phyloP scores from a whole-genome alignment of 352 stramenopile species.

The Phytophthora uliginosa region DNA sequence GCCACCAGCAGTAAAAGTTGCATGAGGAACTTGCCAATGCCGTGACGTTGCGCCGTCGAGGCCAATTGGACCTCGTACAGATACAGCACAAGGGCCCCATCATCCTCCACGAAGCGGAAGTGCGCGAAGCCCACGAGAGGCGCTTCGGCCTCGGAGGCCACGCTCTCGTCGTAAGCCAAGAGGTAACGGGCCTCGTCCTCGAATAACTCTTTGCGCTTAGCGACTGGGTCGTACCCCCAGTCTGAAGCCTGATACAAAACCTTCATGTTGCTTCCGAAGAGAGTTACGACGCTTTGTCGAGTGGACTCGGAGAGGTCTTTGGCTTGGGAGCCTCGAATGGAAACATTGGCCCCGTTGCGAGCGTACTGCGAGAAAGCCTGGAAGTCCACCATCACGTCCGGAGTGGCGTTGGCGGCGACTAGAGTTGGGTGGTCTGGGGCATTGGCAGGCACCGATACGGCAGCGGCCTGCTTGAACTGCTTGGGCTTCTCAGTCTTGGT shows the following conservation, averaged over 20 bases:
- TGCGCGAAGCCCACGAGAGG: constrained; percentile 82
- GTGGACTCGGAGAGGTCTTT: constrained; percentile 42
- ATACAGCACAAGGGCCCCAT: constrained; percentile 92
- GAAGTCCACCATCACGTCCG: constrained; percentile 74
- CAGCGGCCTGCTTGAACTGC: constrained; percentile 38
- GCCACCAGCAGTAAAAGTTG: constrained; percentile 88
- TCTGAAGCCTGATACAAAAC: constrained; percentile 87
- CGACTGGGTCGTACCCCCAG: constrained; percentile 91
- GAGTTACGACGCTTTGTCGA: constrained; percentile 49
- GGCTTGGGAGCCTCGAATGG: constrained; percentile 56
- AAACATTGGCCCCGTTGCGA: constrained; percentile 57
- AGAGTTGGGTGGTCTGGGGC: constrained; percentile 34
- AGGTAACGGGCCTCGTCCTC: constrained; percentile 92
- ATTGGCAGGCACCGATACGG: constrained; percentile 17
- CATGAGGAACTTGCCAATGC: constrained; percentile 95
- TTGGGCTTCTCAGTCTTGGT: constrained; percentile 14
- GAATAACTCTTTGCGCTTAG: constrained; percentile 89
- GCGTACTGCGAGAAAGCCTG: constrained; percentile 62
- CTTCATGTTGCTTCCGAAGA: constrained; percentile 96
- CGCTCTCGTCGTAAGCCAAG: constrained; percentile 50
- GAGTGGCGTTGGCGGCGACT: constrained; percentile 57
- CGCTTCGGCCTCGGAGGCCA: constrained; percentile 9
- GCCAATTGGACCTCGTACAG: constrained; percentile 96
- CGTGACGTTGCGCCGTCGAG: constrained; percentile 63
- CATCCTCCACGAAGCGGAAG: constrained; percentile 95